Evolutionary conservation across 768 basidiomycete genomes (phyloP).

Genomic region (Xerocomus brunneocitrinus): DNA sequence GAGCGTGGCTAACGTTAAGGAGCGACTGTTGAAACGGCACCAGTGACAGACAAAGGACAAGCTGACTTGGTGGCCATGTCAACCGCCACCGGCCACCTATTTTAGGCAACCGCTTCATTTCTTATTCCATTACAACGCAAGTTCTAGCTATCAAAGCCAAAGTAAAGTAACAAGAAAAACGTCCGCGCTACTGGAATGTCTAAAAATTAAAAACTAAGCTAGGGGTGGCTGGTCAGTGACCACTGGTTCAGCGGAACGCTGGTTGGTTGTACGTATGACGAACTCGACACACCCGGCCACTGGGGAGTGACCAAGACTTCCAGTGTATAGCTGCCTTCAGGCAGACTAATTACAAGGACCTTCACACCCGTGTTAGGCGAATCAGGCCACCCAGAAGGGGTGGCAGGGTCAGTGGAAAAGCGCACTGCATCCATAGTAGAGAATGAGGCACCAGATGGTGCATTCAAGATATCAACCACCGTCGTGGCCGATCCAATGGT

Average conservation of each 20-base stretch:
- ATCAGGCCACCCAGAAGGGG: conserved; percentile 56
- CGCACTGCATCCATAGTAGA: conserved; percentile 50
- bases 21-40: conserved; percentile 3
- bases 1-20: conserved; percentile 17
- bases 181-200: neutral
- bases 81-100: conserved; percentile 18
- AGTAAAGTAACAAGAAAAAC: neutral
- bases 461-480: conserved; percentile 60
- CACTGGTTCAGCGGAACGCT: conserved; percentile 69
- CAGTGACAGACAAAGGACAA: neutral
- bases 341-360: conserved; percentile 66
- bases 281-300: conserved; percentile 66
- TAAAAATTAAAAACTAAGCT: conserved; percentile 7
- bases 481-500: conserved; percentile 65
- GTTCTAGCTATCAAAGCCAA: conserved; percentile 9
- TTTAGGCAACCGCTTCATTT: conserved; percentile 13
- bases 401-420: conserved; percentile 55
- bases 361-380: conserved; percentile 75
- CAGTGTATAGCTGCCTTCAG: conserved; percentile 68
- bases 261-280: conserved; percentile 61
- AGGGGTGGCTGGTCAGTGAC: conserved; percentile 70
- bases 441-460: conserved; percentile 65
- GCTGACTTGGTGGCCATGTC: conserved; percentile 4
- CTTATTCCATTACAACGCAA: conserved; percentile 9
- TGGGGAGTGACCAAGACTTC: conserved; percentile 94